Evolutionary conservation across 495 filamentous ascomycete genomes (phyloP), one percentile per base, ranked within the genome.

Genomic region (Aspergillus leporis): DNA sequence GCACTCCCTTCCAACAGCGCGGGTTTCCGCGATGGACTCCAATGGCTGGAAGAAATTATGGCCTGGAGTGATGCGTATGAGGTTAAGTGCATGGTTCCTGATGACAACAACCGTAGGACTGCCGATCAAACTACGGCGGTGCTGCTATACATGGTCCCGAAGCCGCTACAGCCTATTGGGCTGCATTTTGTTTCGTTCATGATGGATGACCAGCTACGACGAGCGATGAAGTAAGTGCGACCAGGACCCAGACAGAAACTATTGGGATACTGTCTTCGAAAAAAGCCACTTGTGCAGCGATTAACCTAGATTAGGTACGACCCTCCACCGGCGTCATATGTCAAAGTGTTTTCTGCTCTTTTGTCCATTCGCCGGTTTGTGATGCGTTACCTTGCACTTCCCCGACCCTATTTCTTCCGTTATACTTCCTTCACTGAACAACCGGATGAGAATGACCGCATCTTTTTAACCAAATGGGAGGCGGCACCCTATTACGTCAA

Each of bases 41-140:
- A 89, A 19, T 90, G 85, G 78, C 70, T 83, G 9, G 83, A 89
- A n/a, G 85, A 89, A 51, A 67, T 88, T 21, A 69, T 64, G 4
- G 75, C 66, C 16, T 90, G 87, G 87, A 79, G 80, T n/a, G 67
- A 76, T 49, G 61, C 60, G 13, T 90, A 89, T 64, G 85, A 89
- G 66, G 66, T 60, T 48, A 62, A 68, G 22, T 70, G 61, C 45
- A 88, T 90, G 86, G 75, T 85, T 18, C 87, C 87, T 0, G 71
- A 79, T 41, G 28, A 53, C 13, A 74, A 73, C 18, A 88, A 87
- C 61, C 74, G 78, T 30, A 63, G 78, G 51, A 73, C 76, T 22
- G 85, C 84, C 2, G 76, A 85, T 47, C 74, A 81, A 59, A 82
- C 87, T 0, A 81, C 81, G 1, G 78, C 75, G 1, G 71, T 90